Evolutionary conservation across 306 rosid species (phyloP).

Genomic region (Casuarina glauca): DNA sequence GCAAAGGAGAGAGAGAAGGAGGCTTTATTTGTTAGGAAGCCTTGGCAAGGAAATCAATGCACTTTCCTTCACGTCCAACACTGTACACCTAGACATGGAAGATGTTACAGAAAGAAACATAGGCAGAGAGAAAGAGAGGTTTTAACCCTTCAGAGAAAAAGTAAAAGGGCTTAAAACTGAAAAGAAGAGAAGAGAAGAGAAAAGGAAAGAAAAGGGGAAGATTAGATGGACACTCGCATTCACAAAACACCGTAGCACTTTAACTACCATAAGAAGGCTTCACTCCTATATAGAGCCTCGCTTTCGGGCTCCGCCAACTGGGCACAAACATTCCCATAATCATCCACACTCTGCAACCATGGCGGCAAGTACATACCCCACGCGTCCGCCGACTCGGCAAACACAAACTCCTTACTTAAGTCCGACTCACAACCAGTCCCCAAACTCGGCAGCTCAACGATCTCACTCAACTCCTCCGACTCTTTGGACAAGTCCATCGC

Average conservation of each 20-base stretch:
- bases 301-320: constrained; percentile 27
- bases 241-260: neutral
- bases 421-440: constrained; percentile 43
- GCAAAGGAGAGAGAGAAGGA: neutral
- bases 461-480: constrained; percentile 69
- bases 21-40: neutral
- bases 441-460: constrained; percentile 65
- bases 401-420: constrained; percentile 56
- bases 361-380: constrained; percentile 70
- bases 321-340: constrained; percentile 18
- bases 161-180: constrained; percentile 34
- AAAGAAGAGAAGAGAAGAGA: neutral
- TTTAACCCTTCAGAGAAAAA: constrained; percentile 45
- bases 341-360: constrained; percentile 49
- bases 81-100: constrained; percentile 39
- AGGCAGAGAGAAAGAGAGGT: neutral
- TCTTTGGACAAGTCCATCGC: constrained; percentile 35
- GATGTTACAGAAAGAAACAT: constrained; percentile 6
- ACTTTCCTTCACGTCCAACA: constrained; percentile 19
- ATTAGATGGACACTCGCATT: neutral
- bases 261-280: constrained; percentile 49
- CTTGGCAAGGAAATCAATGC: constrained; percentile 17
- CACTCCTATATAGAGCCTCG: constrained; percentile 30
- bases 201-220: neutral
- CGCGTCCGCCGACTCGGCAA: constrained; percentile 47